Conservation (phyloP, 2,329 filamentous ascomycete species). For the Fusarium aywerte region DNA sequence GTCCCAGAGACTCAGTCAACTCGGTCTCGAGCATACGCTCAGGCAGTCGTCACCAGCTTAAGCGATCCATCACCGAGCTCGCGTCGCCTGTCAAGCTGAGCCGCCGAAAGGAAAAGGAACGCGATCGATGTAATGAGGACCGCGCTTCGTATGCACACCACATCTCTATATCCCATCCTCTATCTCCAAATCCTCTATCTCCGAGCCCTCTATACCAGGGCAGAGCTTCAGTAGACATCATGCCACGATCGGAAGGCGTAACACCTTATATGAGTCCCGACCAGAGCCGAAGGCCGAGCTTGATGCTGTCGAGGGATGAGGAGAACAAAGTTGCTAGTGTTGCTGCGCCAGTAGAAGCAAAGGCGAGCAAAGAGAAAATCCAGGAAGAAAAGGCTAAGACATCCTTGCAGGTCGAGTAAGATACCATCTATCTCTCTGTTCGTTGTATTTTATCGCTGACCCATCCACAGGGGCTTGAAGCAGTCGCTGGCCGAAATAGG, state of each 20-base stretch:
- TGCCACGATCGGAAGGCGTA: conserved; percentile 57
- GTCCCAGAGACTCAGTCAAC: conserved; percentile 43
- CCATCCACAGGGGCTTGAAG: conserved; percentile 56
- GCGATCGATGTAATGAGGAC: conserved; percentile 48
- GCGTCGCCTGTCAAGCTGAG: conserved; percentile 58
- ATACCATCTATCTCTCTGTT: background rate
- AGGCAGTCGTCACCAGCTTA: conserved; percentile 62
- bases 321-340: conserved; percentile 35
- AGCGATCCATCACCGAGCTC: conserved; percentile 66
- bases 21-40: conserved; percentile 42
- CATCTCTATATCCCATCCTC: conserved; percentile 32
- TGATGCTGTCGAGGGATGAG: conserved; percentile 50
- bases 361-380: conserved; percentile 51
- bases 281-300: conserved; percentile 57
- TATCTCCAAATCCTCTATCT: conserved; percentile 44
- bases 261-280: conserved; percentile 58
- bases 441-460: conserved; percentile 38
- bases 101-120: conserved; percentile 49
- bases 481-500: conserved; percentile 65
- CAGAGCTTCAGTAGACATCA: conserved; percentile 58
- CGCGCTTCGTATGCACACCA: conserved; percentile 36
- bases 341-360: conserved; percentile 33
- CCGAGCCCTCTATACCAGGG: conserved; percentile 47
- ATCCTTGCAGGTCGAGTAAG: conserved; percentile 50
- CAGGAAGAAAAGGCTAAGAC: conserved; percentile 53